A percentile compares a stretch with the other conserved stretches of the same genome.
Evolutionary conservation across 129 eudicot species (phyloP).

Genomic region (Chrysanthemum seticuspe): DNA sequence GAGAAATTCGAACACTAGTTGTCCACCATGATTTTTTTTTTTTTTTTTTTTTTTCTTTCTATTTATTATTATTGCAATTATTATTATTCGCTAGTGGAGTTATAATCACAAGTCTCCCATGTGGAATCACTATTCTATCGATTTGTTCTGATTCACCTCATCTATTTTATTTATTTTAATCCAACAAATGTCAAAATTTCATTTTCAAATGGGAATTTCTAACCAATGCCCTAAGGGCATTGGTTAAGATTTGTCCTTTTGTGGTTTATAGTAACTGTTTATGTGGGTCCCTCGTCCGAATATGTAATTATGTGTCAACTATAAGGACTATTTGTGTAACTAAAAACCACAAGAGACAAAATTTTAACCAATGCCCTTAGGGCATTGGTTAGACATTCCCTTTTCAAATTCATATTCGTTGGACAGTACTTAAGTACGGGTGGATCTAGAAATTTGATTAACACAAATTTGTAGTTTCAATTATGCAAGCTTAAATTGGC

Average conservation of each 20-base stretch:
- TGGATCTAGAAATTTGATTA: neutral
- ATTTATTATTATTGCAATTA: neutral
- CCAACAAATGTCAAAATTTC: neutral
- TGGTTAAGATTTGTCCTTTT: no score
- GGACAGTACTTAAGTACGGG: constrained; percentile 3
- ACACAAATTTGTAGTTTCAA: neutral
- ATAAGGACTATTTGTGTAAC: no score
- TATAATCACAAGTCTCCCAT: constrained; percentile 39
- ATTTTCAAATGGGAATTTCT: constrained; percentile 13
- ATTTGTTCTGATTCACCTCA: constrained; percentile 37
- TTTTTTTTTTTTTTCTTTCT: neutral
- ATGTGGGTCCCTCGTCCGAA: no score
- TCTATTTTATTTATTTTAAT: constrained; percentile 3
- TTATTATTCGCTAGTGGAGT: constrained; percentile 37
- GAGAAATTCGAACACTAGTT: constrained; percentile 31
- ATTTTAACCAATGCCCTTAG: no score
- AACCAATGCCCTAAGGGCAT: no score
- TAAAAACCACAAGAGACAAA: no score
- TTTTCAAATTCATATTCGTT: constrained; percentile 11
- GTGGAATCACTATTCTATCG: constrained; percentile 36
- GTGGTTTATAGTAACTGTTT: no score
- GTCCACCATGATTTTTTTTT: constrained; percentile 17
- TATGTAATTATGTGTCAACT: no score
- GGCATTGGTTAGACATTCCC: no score
- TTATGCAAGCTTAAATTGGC: neutral